Evolutionary conservation across 2,329 filamentous ascomycete species (phyloP).

Genomic region (Thielaviopsis ethacetica): DNA sequence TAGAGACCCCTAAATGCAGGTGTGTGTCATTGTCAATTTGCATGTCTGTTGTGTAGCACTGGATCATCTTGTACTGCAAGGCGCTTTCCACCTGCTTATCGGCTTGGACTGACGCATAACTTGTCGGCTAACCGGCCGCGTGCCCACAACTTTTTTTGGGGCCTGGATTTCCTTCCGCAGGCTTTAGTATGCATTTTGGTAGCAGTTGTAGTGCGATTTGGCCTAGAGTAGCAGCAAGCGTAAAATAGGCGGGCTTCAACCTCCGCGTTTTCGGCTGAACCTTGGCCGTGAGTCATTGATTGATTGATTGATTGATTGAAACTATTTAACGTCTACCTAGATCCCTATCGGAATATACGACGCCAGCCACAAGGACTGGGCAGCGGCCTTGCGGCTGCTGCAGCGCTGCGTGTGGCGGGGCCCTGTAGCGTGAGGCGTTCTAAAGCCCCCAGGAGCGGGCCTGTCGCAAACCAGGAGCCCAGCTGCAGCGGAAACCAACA

Average conservation of each 20-base stretch:
- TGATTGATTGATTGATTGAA: no score
- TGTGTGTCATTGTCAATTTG: not conserved
- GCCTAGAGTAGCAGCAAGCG: not conserved
- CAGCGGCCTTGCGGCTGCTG: no score
- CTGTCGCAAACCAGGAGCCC: no score
- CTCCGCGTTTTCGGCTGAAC: not conserved
- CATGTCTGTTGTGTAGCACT: not conserved
- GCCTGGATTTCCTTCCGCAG: not conserved
- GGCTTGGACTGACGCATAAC: not conserved
- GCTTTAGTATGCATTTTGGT: not conserved
- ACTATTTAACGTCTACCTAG: no score
- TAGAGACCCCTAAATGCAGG: not conserved
- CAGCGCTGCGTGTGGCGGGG: no score
- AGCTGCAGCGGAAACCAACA: no score
- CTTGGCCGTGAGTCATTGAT: not conserved
- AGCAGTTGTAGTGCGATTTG: not conserved
- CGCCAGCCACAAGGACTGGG: no score
- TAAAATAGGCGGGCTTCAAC: conserved; percentile 3
- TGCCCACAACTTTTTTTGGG: not conserved
- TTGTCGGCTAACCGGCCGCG: not conserved
- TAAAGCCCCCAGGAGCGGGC: no score
- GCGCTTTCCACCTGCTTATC: not conserved
- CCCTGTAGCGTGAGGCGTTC: no score
- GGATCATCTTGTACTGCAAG: not conserved
- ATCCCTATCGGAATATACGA: no score